phyloP scores from a whole-genome alignment of 306 rosid species.

The Quercus aquifolioides region DNA sequence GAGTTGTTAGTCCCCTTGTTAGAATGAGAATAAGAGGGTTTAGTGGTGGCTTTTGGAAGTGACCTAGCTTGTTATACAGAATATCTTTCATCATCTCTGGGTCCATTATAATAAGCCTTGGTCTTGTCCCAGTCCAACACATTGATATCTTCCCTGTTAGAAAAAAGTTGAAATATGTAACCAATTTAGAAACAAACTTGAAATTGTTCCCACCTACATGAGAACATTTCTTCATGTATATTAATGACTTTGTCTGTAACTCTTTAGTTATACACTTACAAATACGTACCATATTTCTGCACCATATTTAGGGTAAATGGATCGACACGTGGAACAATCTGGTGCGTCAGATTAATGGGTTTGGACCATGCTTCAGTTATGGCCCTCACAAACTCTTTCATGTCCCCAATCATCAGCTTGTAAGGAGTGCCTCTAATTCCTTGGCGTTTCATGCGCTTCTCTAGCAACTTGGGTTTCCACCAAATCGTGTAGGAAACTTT shows the following conservation, averaged over 20 bases:
- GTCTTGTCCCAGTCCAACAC: conserved; percentile 48
- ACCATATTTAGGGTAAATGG: conserved; percentile 32
- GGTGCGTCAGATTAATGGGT: conserved; percentile 40
- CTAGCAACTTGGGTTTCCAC: conserved; percentile 50
- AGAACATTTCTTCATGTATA: not conserved
- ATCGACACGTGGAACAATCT: conserved; percentile 41
- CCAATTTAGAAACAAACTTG: not conserved
- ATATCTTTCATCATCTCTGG: conserved; percentile 41
- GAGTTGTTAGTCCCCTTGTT: conserved; percentile 36
- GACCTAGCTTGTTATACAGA: conserved; percentile 41
- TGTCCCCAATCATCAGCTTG: conserved; percentile 46
- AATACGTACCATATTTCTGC: conserved; percentile 37
- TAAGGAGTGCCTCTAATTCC: conserved; percentile 48
- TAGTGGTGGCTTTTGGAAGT: conserved; percentile 41
- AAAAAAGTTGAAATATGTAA: not conserved
- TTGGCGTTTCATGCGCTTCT: conserved; percentile 34
- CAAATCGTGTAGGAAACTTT: conserved; percentile 33
- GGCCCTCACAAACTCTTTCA: conserved; percentile 36
- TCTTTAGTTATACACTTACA: not conserved
- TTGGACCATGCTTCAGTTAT: conserved; percentile 49
- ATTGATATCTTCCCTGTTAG: conserved; percentile 36
- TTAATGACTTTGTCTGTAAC: not conserved
- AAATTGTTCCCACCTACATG: not conserved
- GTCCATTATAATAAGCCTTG: conserved; percentile 46
- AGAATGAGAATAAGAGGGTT: conserved; percentile 38